A percentile compares a stretch with the other conserved stretches of the same genome.
phyloP scores from a whole-genome alignment of 1,284 basidiomycete species.

The Chiua sp. region DNA sequence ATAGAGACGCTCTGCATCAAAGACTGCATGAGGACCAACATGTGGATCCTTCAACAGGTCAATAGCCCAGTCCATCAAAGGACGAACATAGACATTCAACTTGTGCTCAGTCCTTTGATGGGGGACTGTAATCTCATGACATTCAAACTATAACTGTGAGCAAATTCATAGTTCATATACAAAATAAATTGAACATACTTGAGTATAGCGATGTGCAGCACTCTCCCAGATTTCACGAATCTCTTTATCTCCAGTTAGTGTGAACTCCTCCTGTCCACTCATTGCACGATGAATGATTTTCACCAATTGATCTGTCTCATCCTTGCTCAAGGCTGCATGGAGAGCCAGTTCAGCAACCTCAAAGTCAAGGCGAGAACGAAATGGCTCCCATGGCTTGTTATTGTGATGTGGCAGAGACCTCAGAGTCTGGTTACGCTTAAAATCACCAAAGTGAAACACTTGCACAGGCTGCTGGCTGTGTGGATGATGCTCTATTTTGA shows the following conservation, averaged over 20 bases:
- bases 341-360: conserved; percentile 14
- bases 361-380: conserved; percentile 11
- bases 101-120: not conserved
- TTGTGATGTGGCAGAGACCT: not conserved
- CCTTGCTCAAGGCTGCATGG: conserved; percentile 2
- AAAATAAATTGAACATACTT: no score
- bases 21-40: no score
- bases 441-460: conserved; percentile 4
- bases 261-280: not conserved
- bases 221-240: conserved; percentile 7
- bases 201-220: not conserved
- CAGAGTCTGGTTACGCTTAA: not conserved
- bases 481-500: conserved; percentile 12
- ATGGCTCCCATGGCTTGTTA: conserved; percentile 14
- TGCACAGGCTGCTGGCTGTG: not conserved
- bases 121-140: conserved; percentile 11
- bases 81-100: conserved; percentile 1
- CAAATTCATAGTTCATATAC: no score
- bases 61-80: conserved; percentile 24
- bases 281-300: not conserved
- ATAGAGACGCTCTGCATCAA: no score
- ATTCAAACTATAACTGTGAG: not conserved
- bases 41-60: conserved; percentile 14
- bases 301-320: conserved; percentile 2
- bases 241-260: conserved; percentile 10